phyloP scores from a whole-genome alignment of 2,329 filamentous ascomycete species.

The Colletotrichum godetiae region DNA sequence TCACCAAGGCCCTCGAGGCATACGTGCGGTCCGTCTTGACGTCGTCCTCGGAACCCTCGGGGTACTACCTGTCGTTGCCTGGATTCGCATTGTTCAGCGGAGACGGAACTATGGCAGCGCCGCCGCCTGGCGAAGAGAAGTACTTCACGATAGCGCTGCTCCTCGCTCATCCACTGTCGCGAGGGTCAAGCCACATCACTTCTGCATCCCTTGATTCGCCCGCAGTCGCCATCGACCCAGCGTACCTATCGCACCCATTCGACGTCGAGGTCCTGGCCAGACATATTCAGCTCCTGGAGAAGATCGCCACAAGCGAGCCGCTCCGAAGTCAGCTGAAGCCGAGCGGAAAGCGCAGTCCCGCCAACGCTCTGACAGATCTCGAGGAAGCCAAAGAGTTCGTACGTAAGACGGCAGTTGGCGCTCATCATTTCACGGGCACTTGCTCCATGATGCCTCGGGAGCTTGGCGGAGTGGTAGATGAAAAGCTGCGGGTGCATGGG shows the following conservation, averaged over 20 bases:
- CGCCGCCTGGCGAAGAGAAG: constrained; percentile 43
- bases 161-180: constrained; percentile 70
- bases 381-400: constrained; percentile 51
- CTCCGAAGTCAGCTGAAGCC: constrained; percentile 55
- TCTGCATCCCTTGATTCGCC: constrained; percentile 45
- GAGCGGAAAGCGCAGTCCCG: constrained; percentile 42
- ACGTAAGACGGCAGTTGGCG: constrained; percentile 46
- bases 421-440: constrained; percentile 61
- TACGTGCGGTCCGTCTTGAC: constrained; percentile 33
- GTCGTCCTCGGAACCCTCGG: constrained; percentile 34
- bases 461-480: constrained; percentile 60
- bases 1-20: constrained; percentile 18
- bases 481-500: constrained; percentile 57
- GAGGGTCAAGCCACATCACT: constrained; percentile 69
- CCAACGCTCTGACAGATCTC: constrained; percentile 41
- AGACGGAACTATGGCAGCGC: constrained; percentile 31
- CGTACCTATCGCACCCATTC: constrained; percentile 65
- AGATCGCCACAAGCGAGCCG: constrained; percentile 49
- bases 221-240: constrained; percentile 57
- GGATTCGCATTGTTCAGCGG: constrained; percentile 33
- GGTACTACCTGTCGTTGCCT: constrained; percentile 34
- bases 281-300: constrained; percentile 54
- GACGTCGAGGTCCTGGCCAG: constrained; percentile 66
- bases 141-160: constrained; percentile 67
- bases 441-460: constrained; percentile 63